Evolutionary conservation across 2,329 filamentous ascomycete species (phyloP).

Genomic region (Ceratocystis variospora): DNA sequence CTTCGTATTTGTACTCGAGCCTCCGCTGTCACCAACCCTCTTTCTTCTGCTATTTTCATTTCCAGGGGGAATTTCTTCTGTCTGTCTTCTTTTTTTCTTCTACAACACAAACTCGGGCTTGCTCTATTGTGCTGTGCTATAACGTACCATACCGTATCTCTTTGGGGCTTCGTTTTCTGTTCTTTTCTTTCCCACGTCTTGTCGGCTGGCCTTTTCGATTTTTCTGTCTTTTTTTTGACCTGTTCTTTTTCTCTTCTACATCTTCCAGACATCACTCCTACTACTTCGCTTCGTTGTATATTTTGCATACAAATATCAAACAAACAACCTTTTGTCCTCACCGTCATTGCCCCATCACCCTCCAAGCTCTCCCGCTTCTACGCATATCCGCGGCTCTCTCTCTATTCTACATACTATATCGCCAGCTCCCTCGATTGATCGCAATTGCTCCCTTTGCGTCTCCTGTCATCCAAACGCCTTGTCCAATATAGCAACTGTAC

Average conservation of each 20-base stretch:
- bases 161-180: constrained; percentile 4
- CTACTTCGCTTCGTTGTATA: not conserved
- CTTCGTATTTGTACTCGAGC: constrained; percentile 17
- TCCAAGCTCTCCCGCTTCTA: not conserved
- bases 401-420: not conserved
- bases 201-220: constrained; percentile 4
- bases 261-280: not conserved
- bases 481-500: not conserved
- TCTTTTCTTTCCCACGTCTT: not conserved
- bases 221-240: not conserved
- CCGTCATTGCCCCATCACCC: not conserved
- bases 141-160: not conserved
- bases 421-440: not conserved
- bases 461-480: not conserved
- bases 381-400: not conserved
- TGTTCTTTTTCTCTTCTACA: not conserved
- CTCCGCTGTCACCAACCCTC: constrained; percentile 11
- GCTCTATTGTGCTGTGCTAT: not conserved
- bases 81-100: constrained; percentile 2
- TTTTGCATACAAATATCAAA: not conserved
- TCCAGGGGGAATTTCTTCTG: constrained; percentile 11
- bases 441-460: not conserved
- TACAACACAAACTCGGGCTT: not conserved
- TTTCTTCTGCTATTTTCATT: constrained; percentile 7
- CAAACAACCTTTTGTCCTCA: not conserved